These are phyloP conservation scores for Lolium rigidum DNA, from an alignment of 176 grass and related monocot species.

Conservation along the genomic window DNA sequence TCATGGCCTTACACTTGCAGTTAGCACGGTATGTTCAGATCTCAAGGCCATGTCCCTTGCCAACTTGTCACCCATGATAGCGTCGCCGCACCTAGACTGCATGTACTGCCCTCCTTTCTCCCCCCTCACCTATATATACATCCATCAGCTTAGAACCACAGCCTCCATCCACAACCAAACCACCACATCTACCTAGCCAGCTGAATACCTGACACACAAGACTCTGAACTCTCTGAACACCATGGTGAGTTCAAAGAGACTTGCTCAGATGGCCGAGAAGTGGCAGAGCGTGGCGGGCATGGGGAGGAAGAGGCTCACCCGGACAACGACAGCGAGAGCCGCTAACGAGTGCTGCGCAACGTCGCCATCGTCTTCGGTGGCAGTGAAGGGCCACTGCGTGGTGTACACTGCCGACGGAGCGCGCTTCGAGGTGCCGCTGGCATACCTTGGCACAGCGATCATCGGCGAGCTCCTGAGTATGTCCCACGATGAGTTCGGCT, in stretches of 20 bases:
- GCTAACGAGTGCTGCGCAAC: not conserved
- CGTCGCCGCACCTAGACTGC: not conserved
- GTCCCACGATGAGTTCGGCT: not conserved
- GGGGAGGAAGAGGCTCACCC: no score
- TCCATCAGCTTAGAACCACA: not conserved
- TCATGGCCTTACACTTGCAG: not conserved
- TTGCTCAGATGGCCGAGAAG: conserved; percentile 44
- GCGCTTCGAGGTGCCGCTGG: no score
- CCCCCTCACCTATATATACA: conserved; percentile 21
- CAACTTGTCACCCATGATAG: not conserved
- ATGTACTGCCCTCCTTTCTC: not conserved
- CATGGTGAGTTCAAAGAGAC: conserved; percentile 53
- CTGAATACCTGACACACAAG: not conserved
- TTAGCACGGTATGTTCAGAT: conserved; percentile 35
- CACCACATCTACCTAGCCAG: not conserved
- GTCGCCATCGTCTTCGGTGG: not conserved
- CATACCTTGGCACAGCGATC: no score
- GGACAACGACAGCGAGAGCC: no score
- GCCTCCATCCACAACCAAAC: conserved; percentile 23
- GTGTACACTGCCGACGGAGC: not conserved
- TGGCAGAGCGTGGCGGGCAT: conserved; percentile 46
- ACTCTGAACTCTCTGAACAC: not conserved
- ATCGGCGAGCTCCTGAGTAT: no score
- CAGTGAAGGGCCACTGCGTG: not conserved
- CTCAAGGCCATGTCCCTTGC: conserved; percentile 23